Conservation (phyloP, 2,329 filamentous ascomycete genomes). For the Pestalotiopsis sp. region DNA sequence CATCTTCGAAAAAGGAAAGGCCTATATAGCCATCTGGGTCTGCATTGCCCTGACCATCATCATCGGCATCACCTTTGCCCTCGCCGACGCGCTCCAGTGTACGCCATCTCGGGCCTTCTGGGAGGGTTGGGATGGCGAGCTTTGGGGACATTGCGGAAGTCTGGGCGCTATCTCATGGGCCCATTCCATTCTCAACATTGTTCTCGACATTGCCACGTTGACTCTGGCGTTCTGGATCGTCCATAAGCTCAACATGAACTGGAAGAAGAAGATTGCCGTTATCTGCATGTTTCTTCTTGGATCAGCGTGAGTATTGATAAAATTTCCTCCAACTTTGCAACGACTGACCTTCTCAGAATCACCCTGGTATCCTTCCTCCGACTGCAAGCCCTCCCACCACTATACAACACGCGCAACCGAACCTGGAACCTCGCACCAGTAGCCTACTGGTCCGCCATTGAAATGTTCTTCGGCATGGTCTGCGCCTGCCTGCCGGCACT, state of each 20-base stretch:
- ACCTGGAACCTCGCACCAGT: slow-evolving; percentile 6
- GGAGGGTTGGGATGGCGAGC: slow-evolving; percentile 9
- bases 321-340: no score
- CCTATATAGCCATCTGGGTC: neutral
- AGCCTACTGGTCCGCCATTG: slow-evolving; percentile 5
- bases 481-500: slow-evolving; percentile 1
- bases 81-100: slow-evolving; percentile 4
- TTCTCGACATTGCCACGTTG: slow-evolving; percentile 2
- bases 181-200: slow-evolving; percentile 5
- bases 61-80: neutral
- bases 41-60: neutral
- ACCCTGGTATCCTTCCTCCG: slow-evolving; percentile 2
- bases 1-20: neutral
- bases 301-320: neutral
- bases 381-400: neutral
- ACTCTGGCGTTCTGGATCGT: slow-evolving; percentile 5
- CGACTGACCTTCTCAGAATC: neutral
- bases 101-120: neutral
- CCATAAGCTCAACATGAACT: slow-evolving; percentile 1
- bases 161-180: slow-evolving; percentile 5
- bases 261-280: neutral
- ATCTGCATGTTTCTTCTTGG: slow-evolving; percentile 6
- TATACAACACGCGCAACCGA: neutral
- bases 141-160: neutral
- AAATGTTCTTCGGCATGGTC: slow-evolving; percentile 8